These are phyloP conservation scores for Eutypella sp. DNA, from an alignment of 2,329 filamentous ascomycete species.

Conservation along the genomic window DNA sequence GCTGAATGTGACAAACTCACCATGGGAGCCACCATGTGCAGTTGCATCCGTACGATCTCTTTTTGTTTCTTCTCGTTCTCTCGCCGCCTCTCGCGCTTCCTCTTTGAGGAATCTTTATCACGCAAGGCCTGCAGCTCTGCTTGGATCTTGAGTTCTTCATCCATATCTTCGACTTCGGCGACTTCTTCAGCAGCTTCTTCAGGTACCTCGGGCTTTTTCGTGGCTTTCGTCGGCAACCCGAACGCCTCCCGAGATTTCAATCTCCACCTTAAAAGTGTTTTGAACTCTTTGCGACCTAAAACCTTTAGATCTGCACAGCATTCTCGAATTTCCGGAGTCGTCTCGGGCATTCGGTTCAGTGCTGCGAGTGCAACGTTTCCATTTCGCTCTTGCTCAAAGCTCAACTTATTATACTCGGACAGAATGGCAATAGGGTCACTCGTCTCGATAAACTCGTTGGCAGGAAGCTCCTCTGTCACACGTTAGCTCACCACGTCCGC, in stretches of 20 bases:
- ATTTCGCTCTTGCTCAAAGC: slow-evolving; percentile 74
- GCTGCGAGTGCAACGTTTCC: slow-evolving; percentile 84
- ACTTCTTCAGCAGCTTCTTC: slow-evolving; percentile 55
- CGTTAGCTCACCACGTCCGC: not conserved
- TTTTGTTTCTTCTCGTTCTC: slow-evolving; percentile 94
- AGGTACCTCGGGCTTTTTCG: slow-evolving; percentile 36
- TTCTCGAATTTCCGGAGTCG: slow-evolving; percentile 72
- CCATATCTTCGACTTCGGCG: slow-evolving; percentile 81
- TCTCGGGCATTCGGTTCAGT: slow-evolving; percentile 79
- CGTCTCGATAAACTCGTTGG: slow-evolving; percentile 91
- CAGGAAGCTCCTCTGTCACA: slow-evolving; percentile 61
- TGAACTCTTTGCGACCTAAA: slow-evolving; percentile 90
- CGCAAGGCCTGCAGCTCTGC: slow-evolving; percentile 79
- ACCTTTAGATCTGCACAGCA: slow-evolving; percentile 85
- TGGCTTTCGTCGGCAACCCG: slow-evolving; percentile 75
- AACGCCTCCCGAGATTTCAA: slow-evolving; percentile 86
- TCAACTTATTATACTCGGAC: slow-evolving; percentile 76
- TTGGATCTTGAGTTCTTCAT: slow-evolving; percentile 87
- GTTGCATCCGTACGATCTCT: slow-evolving; percentile 92
- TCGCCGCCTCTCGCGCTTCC: slow-evolving; percentile 76
- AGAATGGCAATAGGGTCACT: slow-evolving; percentile 90
- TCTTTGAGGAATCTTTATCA: slow-evolving; percentile 70
- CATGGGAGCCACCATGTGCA: slow-evolving; percentile 93
- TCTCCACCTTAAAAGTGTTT: slow-evolving; percentile 82
- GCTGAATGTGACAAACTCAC: not conserved